Base-by-base conservation (phyloP, 2,329 filamentous ascomycete genomes). In the Fusarium begoniae region DNA sequence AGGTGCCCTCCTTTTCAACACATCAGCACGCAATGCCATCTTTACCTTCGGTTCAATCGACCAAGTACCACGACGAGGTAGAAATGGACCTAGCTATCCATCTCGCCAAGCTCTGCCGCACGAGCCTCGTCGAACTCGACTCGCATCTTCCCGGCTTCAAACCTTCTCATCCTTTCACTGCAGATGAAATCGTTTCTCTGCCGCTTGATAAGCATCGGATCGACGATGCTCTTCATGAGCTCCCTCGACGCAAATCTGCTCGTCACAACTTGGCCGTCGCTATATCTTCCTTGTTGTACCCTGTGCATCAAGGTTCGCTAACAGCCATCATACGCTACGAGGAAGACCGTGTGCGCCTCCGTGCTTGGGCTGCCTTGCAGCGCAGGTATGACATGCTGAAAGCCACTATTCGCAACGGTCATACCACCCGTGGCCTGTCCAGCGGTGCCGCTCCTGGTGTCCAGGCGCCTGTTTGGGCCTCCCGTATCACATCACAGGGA, bases 261-360 rank as follows among this genome's bases (percentile, higher is more conserved):
- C 80, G 80, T 3, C 78, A 79, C 32, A 69, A 66, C 9, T 74
- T 82, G 17, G 82, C 82, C 13, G 69, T 72, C 8, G 77, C 78
- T 45, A 73, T 84, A 44, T 78, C 82, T 11, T 62, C 78, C 14
- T 72, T 82, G 26, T 63, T 84, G 57, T 81, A 83, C 68, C 82
- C 82, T 8, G 75, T 77, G 24, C 78, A 82, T 37, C 76, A 80
- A 15, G 77, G 79, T 38, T 82, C 82, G 8, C 64, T 83, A 45
- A 77, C 82, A n/a, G 74, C 81, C 53, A 77, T 83, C 24, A 83
- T 84, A 53, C 79, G 81, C 15, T 84, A 82, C 61, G 81, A 83
- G 40, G 78, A 75, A 20, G 81, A 83, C 38, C 80, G 82, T 22
- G 81, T 83, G 12, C 79, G 76, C 17, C 77, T 84, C 28, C 80